Conservation (phyloP, 768 basidiomycete species). For the Suillus luteus region DNA sequence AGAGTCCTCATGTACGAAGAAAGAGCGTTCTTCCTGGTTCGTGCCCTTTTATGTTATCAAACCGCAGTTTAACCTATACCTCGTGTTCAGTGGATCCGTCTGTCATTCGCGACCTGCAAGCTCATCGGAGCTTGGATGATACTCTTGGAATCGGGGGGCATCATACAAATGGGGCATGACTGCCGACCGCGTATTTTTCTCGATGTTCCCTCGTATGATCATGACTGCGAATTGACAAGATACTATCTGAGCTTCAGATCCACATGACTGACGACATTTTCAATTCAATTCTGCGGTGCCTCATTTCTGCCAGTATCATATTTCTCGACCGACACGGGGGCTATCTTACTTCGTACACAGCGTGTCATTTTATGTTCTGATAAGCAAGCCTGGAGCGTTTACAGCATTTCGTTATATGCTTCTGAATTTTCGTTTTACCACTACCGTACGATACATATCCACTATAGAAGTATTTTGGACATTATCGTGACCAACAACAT, state of each 20-base stretch:
- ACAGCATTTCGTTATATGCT: constrained; percentile 28
- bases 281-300: constrained; percentile 21
- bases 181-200: constrained; percentile 17
- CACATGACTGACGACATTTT: constrained; percentile 34
- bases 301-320: constrained; percentile 14
- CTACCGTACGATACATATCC: constrained; percentile 30
- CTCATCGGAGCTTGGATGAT: constrained; percentile 81
- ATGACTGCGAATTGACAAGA: constrained; percentile 28
- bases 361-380: constrained; percentile 3
- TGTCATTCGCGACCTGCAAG: constrained; percentile 85
- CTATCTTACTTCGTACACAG: constrained; percentile 15
- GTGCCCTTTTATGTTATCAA: constrained; percentile 15
- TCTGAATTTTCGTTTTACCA: constrained; percentile 15
- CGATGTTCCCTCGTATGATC: constrained; percentile 18
- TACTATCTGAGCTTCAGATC: constrained; percentile 14
- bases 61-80: constrained; percentile 20
- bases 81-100: constrained; percentile 73
- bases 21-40: constrained; percentile 93
- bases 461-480: constrained; percentile 25
- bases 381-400: constrained; percentile 24
- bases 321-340: constrained; percentile 20
- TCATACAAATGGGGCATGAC: constrained; percentile 33
- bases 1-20: constrained; percentile 83
- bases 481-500: constrained; percentile 18
- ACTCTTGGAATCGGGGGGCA: constrained; percentile 31